Percentiles rank a stretch among this genome's conserved stretches.
Evolutionary conservation across 2,329 filamentous ascomycete genomes (phyloP).

Genomic region (Blastomyces percursus): DNA sequence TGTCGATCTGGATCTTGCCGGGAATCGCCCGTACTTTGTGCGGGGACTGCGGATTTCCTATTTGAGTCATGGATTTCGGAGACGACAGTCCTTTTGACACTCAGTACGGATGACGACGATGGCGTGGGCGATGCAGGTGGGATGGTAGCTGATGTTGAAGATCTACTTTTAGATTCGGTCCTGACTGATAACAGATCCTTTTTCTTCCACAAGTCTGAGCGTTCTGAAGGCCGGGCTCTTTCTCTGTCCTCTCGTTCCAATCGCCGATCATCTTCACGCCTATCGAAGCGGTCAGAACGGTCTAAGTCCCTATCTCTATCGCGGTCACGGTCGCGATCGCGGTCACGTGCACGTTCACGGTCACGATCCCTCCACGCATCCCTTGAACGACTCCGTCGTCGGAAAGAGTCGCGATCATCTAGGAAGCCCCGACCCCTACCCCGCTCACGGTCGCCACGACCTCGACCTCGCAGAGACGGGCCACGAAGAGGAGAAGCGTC

Average conservation of each 20-base stretch:
- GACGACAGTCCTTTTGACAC: slow-evolving; percentile 1
- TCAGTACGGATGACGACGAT: not conserved
- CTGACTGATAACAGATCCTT: slow-evolving; percentile 27
- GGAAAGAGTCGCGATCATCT: slow-evolving; percentile 34
- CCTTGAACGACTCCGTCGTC: slow-evolving; percentile 35
- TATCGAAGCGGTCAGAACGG: slow-evolving; percentile 19
- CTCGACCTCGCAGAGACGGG: slow-evolving; percentile 32
- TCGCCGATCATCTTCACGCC: slow-evolving; percentile 25
- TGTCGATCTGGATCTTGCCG: slow-evolving; percentile 25
- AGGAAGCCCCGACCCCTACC: slow-evolving; percentile 33
- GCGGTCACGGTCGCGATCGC: slow-evolving; percentile 26
- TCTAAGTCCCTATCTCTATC: slow-evolving; percentile 21
- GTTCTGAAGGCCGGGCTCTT: slow-evolving; percentile 20
- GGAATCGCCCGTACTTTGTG: slow-evolving; percentile 17
- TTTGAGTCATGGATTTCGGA: slow-evolving; percentile 7
- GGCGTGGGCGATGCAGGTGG: slow-evolving; percentile 8
- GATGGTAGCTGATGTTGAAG: slow-evolving; percentile 10
- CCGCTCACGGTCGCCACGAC: slow-evolving; percentile 34
- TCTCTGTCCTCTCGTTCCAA: slow-evolving; percentile 17
- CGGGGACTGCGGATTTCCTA: not conserved
- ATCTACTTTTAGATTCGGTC: slow-evolving; percentile 18
- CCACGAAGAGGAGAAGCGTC: slow-evolving; percentile 30
- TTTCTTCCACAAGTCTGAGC: slow-evolving; percentile 31
- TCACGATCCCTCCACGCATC: slow-evolving; percentile 35
- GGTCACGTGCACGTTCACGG: slow-evolving; percentile 28